Conservation (phyloP, 2,329 filamentous ascomycete genomes). For the Pseudocercospora macadamiae region DNA sequence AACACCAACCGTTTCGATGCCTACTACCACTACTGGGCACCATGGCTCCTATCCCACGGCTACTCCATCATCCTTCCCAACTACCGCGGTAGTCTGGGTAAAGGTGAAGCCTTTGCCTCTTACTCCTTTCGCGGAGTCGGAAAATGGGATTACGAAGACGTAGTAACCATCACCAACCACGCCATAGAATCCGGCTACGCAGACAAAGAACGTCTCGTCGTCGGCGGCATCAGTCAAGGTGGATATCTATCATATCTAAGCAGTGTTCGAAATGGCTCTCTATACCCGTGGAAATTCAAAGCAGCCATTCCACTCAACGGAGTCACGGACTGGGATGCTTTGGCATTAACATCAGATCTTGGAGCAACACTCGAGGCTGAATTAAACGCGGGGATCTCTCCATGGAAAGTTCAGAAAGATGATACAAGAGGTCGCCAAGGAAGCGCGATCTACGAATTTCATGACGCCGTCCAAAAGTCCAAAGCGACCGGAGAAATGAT, state of each 20-base stretch:
- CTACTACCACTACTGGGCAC: slow-evolving; percentile 34
- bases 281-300: slow-evolving; percentile 42
- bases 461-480: slow-evolving; percentile 25
- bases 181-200: slow-evolving; percentile 40
- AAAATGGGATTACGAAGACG: slow-evolving; percentile 43
- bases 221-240: slow-evolving; percentile 45
- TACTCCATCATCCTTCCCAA: slow-evolving; percentile 44
- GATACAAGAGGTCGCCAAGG: slow-evolving; percentile 27
- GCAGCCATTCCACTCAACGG: slow-evolving; percentile 44
- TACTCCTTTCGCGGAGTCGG: slow-evolving; percentile 39
- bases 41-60: slow-evolving; percentile 41
- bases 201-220: slow-evolving; percentile 38
- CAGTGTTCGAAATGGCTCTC: slow-evolving; percentile 41
- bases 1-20: slow-evolving; percentile 37
- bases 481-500: slow-evolving; percentile 15
- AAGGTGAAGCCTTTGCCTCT: slow-evolving; percentile 40
- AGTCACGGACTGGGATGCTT: slow-evolving; percentile 42
- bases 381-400: slow-evolving; percentile 28
- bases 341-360: slow-evolving; percentile 40
- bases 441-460: slow-evolving; percentile 37
- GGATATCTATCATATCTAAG: slow-evolving; percentile 45
- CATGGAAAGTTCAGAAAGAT: slow-evolving; percentile 33
- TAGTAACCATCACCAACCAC: slow-evolving; percentile 40
- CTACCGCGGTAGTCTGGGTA: slow-evolving; percentile 43
- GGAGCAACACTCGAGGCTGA: slow-evolving; percentile 32